Evolutionary conservation across 352 stramenopile genomes (phyloP).

Genomic region (Phytopythium aichiense): DNA sequence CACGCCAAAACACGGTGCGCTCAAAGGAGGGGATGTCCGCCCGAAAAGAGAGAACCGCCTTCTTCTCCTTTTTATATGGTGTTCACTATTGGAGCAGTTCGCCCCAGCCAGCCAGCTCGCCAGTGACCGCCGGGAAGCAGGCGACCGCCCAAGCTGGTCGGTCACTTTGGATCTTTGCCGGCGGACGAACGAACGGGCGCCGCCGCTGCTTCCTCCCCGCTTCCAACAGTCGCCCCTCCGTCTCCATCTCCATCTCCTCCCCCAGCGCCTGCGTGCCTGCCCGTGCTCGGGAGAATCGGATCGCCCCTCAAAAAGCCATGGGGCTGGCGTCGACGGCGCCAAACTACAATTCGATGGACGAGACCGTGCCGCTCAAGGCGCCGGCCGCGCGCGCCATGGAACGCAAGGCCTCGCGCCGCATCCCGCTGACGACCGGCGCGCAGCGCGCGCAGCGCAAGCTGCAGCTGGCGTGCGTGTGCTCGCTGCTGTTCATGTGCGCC

Average conservation of each 20-base stretch:
- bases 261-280: background rate
- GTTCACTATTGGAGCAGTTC: background rate
- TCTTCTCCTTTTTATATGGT: background rate
- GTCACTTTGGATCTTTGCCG: conserved; percentile 3
- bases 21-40: background rate
- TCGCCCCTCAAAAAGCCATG: background rate
- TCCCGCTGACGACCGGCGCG: conserved; percentile 46
- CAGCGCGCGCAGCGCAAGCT: conserved; percentile 62
- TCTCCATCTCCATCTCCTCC: background rate
- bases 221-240: background rate
- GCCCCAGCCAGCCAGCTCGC: background rate
- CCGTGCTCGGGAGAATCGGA: background rate
- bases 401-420: conserved; percentile 32
- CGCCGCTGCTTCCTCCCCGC: background rate
- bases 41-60: background rate
- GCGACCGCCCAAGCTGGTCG: background rate
- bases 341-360: conserved; percentile 46
- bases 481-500: conserved; percentile 92
- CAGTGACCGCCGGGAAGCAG: background rate
- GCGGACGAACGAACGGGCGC: background rate
- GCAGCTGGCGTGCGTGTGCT: conserved; percentile 69
- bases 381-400: conserved; percentile 9
- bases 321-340: conserved; percentile 12
- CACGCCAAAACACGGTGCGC: background rate
- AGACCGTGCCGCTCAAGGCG: conserved; percentile 55